Base-by-base conservation (phyloP, 2,329 filamentous ascomycete genomes). In the Onygenales sp. region DNA sequence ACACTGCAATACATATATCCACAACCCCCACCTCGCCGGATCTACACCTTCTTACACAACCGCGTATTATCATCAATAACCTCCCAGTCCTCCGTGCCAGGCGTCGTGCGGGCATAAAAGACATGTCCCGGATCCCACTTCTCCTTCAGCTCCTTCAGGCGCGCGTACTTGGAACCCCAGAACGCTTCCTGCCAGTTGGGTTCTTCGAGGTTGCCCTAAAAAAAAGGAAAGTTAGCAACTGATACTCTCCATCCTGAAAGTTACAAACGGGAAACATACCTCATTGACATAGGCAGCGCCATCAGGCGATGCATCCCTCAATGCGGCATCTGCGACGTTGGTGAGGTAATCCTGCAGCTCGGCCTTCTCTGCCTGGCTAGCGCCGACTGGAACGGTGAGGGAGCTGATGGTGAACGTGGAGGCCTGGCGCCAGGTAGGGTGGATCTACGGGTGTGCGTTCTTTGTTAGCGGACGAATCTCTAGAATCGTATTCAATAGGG, bases 61-160 rank as follows among this genome's bases (percentile, higher is more conserved):
- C 44, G 44, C 10, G 17, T 33, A 35, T n/a, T n/a, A 14, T 27
- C 10, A 35, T 47, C 44, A 47, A 47, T 47, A 10, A 47, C 44
- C 17, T 27, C 44, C 44, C 44, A 47, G 9, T 3, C 60, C 50
- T 81, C 78, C 52, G 75, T 78, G 0, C 78, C 78, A 5, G 81
- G 78, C 5, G 68, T 73, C 17, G 69, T 75, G 6, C 60, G 60
- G 8, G 71, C 75, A 51, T 78, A 78, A 35, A 78, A 78, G 7
- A 80, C 50, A 3, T 62, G 61, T 0, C 64, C 27, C 5, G 71
- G 71, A 55, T 75, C 72, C 56, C 68, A 73, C 51, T 69, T 67
- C 7, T 61, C 54, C 65, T 75, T 75, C 31, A 75, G 61, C 6
- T 55, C 7, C 2, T 64, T 55, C 21, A 74, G 60, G 2, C 54